Conservation (phyloP, 805 yeast genomes). For the Candida alai region DNA sequence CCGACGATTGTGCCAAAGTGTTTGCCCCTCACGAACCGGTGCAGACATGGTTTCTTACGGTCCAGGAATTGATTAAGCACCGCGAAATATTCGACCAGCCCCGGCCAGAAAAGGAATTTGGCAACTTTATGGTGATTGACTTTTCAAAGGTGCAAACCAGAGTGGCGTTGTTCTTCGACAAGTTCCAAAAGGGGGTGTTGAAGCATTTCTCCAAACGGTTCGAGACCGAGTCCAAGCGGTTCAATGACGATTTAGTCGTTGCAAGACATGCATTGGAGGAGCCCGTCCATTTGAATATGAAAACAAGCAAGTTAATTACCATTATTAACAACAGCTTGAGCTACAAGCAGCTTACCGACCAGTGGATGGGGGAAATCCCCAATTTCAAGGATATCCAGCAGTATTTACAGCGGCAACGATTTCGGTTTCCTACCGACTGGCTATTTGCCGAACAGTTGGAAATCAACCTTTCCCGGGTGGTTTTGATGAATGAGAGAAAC, state of each 20-base stretch:
- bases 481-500: constrained; percentile 34
- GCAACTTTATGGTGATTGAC: constrained; percentile 36
- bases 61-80: constrained; percentile 41
- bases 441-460: constrained; percentile 60
- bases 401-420: constrained; percentile 40
- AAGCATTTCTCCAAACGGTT: constrained; percentile 39
- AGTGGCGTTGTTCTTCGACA: constrained; percentile 51
- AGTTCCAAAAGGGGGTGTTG: constrained; percentile 51
- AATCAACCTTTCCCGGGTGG: constrained; percentile 40
- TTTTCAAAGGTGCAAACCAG: constrained; percentile 52
- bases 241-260: constrained; percentile 18
- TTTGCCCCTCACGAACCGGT: constrained; percentile 7
- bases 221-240: constrained; percentile 20
- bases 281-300: constrained; percentile 35
- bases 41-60: constrained; percentile 44
- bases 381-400: constrained; percentile 26
- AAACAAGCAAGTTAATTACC: constrained; percentile 35
- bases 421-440: constrained; percentile 51
- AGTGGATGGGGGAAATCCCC: constrained; percentile 18
- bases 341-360: constrained; percentile 6
- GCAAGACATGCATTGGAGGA: constrained; percentile 14
- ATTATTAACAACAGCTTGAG: constrained; percentile 27
- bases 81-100: constrained; percentile 50
- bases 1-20: constrained; percentile 32
- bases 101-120: constrained; percentile 37